Conservation (phyloP, 2,329 filamentous ascomycete species). For the Hawksworthiomyces lignivorus region DNA sequence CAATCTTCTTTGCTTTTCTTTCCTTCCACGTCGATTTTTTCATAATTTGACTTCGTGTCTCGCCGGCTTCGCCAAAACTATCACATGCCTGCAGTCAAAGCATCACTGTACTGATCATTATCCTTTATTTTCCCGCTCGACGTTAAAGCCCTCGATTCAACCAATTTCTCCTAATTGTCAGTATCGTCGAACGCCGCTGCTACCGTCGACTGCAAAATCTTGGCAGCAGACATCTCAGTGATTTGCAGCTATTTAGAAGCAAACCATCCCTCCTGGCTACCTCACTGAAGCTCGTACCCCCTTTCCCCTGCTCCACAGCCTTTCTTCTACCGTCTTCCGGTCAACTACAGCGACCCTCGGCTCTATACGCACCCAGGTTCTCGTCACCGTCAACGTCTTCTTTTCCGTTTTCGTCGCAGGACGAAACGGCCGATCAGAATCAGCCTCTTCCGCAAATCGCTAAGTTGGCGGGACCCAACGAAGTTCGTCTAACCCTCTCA, state of each 20-base stretch:
- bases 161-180: too few relatives aligned
- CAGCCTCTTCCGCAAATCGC: constrained; percentile 13
- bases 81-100: too few relatives aligned
- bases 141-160: too few relatives aligned
- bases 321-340: not conserved
- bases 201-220: too few relatives aligned
- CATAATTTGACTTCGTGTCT: too few relatives aligned
- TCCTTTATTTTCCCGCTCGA: too few relatives aligned
- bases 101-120: too few relatives aligned
- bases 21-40: too few relatives aligned
- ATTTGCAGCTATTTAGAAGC: not conserved
- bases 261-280: constrained; percentile 11
- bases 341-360: not conserved
- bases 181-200: not conserved
- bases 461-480: constrained; percentile 35
- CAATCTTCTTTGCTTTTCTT: too few relatives aligned
- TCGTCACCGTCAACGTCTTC: not conserved
- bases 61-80: too few relatives aligned
- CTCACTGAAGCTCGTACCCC: not conserved
- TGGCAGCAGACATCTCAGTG: too few relatives aligned
- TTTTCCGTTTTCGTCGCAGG: constrained; percentile 5
- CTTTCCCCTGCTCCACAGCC: not conserved
- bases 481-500: constrained; percentile 63
- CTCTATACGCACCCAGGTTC: not conserved
- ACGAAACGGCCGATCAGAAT: constrained; percentile 7